Conservation (phyloP, 208 protist species). For the Acanthamoeba culbertsoni region DNA sequence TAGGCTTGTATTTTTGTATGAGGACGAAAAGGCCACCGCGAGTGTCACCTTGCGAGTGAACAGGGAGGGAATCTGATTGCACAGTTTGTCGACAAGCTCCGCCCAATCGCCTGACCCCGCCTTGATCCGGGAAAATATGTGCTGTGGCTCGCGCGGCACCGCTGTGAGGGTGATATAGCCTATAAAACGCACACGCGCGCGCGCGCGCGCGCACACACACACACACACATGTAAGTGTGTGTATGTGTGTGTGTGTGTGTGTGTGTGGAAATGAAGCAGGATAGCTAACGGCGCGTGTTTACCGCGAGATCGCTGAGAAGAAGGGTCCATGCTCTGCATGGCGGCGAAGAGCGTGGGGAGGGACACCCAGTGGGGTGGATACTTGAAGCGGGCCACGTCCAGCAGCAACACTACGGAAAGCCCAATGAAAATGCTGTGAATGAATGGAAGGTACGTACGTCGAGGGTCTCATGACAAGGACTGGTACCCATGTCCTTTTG, state of each 20-base stretch:
- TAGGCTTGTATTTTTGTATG: no score
- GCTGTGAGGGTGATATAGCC: neutral
- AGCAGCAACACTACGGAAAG: conserved; percentile 74
- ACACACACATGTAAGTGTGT: no score
- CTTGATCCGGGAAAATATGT: neutral
- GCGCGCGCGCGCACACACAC: no score
- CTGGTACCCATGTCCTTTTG: conserved; percentile 62
- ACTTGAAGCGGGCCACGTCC: conserved; percentile 85
- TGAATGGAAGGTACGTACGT: no score
- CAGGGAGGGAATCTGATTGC: neutral
- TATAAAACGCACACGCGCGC: no score
- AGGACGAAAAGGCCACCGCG: no score
- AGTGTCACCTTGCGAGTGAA: neutral
- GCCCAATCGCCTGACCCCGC: neutral
- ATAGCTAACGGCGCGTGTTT: no score
- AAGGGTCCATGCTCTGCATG: neutral
- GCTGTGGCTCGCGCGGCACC: neutral
- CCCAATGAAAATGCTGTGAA: no score
- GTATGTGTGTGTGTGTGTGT: neutral
- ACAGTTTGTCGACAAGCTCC: neutral
- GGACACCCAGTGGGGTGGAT: conserved; percentile 82
- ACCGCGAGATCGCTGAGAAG: neutral
- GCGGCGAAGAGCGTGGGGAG: conserved; percentile 6
- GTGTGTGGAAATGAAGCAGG: neutral
- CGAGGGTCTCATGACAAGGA: no score